Base-by-base conservation (phyloP, 345 rosid species). In the Populus simonii region DNA sequence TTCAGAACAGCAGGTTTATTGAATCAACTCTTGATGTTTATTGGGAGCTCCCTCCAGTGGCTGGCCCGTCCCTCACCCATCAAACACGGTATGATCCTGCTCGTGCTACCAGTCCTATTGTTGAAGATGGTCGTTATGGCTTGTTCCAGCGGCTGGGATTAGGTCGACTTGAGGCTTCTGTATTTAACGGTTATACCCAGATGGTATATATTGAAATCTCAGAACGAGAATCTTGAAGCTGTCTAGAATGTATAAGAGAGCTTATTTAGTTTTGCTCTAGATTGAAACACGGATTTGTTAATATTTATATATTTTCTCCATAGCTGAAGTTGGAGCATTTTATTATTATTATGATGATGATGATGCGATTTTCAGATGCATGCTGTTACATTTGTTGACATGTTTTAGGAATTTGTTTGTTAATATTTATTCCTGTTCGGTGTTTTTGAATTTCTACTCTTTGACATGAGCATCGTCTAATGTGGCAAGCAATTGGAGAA, bases 11-110 rank as follows among this genome's bases (percentile, higher is more conserved):
- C 73, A 76, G 92, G 72, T 91, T 75, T 45, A 81, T 96, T n/a
- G 99, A 96, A 80, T 94, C 97, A 6, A 70, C 94, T 83, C 92
- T 96, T 1, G 94, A 93, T 63, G 85, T 91, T 43, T 96, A 93
- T 6, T 96, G 99, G 99, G 99, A 96, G 88, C 85, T 96, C 76
- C 98, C 98, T 27, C 98, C 99, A 0, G 92, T 87, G 51, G 99
- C 99, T 18, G 98, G 98, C 61, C 98, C 99, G 29, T 96, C 99
- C n/a, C 89, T 96, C 63, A 93, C 98, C 0, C 99, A 93, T 82
- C 99, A 96, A 74, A 89, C 92, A 12, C 88, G 98, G 3, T 96
- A 92, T 68, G 99, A 96, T 77, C 98, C 99, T 55, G 94, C 95
- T 79, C 94, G 98, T 13, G 79, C 90, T 6, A 68, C 89, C 20